Base-by-base conservation (phyloP, 1,284 basidiomycete genomes). In the Fistulinella staudtii region DNA sequence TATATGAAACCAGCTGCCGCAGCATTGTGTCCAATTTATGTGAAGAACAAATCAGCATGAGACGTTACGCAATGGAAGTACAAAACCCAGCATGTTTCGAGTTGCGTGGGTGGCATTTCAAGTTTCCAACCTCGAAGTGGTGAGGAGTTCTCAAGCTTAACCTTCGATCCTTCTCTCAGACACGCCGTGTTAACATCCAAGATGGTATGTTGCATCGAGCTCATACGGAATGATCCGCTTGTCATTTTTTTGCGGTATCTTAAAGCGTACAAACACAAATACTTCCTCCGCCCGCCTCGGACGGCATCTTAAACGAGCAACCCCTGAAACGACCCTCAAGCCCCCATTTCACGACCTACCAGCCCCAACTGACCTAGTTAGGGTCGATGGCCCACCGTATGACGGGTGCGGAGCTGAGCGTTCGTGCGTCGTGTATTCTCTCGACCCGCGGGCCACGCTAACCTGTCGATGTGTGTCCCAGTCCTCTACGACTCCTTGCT, bases 341-440 rank as follows among this genome's bases (percentile, higher is more conserved):
- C 58, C 95, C 96, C 18, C 93, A 97, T 68, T 87, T 94, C 58
- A 90, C 90, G 39, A 97, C 98, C 69, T 99, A 98, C 73, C 89
- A 96, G 67, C 93, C 92, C 17, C 94, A 97, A 67, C 68, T 93
- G 36, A 98, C 95, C 34, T 96, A 90, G 91, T 29, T 85, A 45
- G 76, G 70, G 3, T 96, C 93, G 13, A 93, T 95, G 59, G 77
- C 77, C 24, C 86, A 98, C 72, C 88, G 95, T 66, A 68, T 80
- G 37, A 90, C 93, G 6, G 95, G 96, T 48, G 77, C 70, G 18
- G 89, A 75, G 9, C 74, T 99, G 42, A 85, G 85, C 50, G 81
- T 76, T 49, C 74, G 89, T 92, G 61, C 60, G 89, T 82, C 11
- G 46, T 33, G 4, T 25, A 10, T 22, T n/a, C 33, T 35, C 20